A percentile compares a stretch with the other conserved stretches of the same genome.
Evolutionary conservation across 768 basidiomycete genomes (phyloP).

Genomic region (Leucogyrophana mollusca): DNA sequence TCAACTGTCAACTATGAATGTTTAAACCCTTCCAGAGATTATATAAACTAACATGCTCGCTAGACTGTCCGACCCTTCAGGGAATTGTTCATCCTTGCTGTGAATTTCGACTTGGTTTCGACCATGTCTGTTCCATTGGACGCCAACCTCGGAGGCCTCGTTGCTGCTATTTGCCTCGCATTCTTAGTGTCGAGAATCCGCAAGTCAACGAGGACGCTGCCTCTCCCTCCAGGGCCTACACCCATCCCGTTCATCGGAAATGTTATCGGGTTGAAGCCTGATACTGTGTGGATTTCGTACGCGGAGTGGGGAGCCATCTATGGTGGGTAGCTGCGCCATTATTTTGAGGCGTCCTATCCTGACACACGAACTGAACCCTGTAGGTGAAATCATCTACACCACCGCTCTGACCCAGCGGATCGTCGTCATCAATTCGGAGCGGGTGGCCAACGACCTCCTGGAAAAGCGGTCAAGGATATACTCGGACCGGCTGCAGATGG

Average conservation of each 20-base stretch:
- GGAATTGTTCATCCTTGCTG: no score
- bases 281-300: conserved; percentile 25
- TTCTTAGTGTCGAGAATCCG: no score
- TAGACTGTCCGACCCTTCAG: no score
- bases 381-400: conserved; percentile 22
- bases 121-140: no score
- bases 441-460: conserved; percentile 32
- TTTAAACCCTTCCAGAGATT: no score
- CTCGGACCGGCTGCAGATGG: conserved; percentile 26
- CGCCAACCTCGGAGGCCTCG: no score
- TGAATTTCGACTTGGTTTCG: no score
- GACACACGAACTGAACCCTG: background rate
- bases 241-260: conserved; percentile 46
- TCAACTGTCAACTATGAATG: no score
- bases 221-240: conserved; percentile 44
- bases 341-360: background rate
- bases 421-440: conserved; percentile 30
- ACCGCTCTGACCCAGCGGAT: conserved; percentile 8
- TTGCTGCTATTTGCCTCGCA: no score
- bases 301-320: conserved; percentile 11
- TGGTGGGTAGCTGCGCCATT: background rate
- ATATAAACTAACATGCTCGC: no score
- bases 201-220: no score
- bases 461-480: conserved; percentile 37
- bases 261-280: conserved; percentile 38